Base-by-base conservation (phyloP, 2,329 filamentous ascomycete species). In the Microdochium nivale region DNA sequence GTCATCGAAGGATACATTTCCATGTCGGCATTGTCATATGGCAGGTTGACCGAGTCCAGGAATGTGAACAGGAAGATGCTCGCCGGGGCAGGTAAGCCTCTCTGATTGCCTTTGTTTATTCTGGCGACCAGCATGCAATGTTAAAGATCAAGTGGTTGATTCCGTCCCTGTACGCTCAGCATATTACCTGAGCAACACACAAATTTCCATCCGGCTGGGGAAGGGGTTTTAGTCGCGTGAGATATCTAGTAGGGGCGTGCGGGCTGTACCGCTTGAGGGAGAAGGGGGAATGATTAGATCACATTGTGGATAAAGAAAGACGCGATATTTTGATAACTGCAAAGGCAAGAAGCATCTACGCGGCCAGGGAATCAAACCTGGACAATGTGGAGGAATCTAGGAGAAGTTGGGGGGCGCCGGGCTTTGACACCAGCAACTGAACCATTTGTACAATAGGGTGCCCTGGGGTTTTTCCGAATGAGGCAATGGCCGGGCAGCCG, bases 191-290 rank as follows among this genome's bases (percentile, higher is more conserved):
- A 83, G 79, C 43, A 83, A 87, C 59, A 72, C 83, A 14, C 75
- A 85, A 55, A 85, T 88, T 13, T 87, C 84, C 9, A 86, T 88
- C 27, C 75, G 85, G 4, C 79, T 88, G 35, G 85, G 86, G 10
- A 81, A 84, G 55, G 85, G 83, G 0, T 89, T 88, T 61, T 89
- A 86, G 85, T 86, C 83, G 43, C 75, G 85, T 54, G 85, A 85
- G 35, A 40, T 40, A 40, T n/a, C n/a, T 44, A 7, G 40, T 44
- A 19, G 40, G 13, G n/a, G n/a, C 9, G 3, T 5, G 16, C 14
- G 23, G 9, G 19, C 14, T 21, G 40, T 4, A 13, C 14, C 14
- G 8, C 7, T 11, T 4, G 16, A 8, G 16, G n/a, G 7, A 21
- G 40, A 11, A 21, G 40, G 19, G 19, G 40, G 19, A 19, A 44